Percentiles rank a stretch among this genome's conserved stretches.
Evolutionary conservation across 225 moss, liverwort and hornwort genomes (phyloP).

Genomic region (Marchantia polymorpha): DNA sequence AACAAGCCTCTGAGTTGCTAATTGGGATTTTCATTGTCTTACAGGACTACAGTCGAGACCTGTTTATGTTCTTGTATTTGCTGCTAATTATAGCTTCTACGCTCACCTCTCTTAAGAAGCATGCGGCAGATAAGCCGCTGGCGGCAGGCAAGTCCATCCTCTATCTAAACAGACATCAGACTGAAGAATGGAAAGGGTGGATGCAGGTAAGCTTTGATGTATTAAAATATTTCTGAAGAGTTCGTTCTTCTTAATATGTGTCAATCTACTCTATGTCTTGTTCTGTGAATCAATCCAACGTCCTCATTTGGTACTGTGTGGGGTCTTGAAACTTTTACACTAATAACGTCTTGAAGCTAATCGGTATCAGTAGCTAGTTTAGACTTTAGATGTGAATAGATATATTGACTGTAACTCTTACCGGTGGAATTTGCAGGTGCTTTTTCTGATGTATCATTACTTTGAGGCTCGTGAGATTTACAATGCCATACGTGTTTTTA

Average conservation of each 20-base stretch:
- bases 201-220: slow-evolving; percentile 65
- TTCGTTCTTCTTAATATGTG: background rate
- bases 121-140: slow-evolving; percentile 55
- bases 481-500: slow-evolving; percentile 97
- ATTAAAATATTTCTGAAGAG: background rate
- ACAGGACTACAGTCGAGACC: slow-evolving; percentile 86
- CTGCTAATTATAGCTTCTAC: slow-evolving; percentile 70
- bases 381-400: background rate
- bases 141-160: slow-evolving; percentile 66
- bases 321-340: no score
- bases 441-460: slow-evolving; percentile 97
- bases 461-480: slow-evolving; percentile 88
- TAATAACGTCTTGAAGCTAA: background rate
- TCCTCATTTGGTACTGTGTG: no score
- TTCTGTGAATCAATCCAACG: no score
- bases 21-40: slow-evolving; percentile 15
- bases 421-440: slow-evolving; percentile 48
- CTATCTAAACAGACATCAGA: slow-evolving; percentile 93
- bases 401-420: background rate
- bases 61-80: slow-evolving; percentile 85
- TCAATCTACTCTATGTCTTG: no score
- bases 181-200: slow-evolving; percentile 99
- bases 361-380: background rate
- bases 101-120: slow-evolving; percentile 83
- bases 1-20: background rate